Conservation (phyloP, 805 yeast species). For the Yarrowia deformans region DNA sequence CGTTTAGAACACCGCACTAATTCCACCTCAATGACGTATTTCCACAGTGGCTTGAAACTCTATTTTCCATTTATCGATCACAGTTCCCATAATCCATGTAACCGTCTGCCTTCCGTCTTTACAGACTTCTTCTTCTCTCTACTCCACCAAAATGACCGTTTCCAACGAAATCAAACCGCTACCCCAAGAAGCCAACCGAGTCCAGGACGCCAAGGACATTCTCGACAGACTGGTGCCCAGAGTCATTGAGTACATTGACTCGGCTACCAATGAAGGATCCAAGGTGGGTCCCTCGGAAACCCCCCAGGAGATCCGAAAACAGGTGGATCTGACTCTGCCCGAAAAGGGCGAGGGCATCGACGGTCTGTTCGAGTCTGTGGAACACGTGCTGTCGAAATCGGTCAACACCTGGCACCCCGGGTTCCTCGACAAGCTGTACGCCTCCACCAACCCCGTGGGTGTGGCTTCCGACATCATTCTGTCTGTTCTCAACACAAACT, state of each 20-base stretch:
- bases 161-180: slow-evolving; percentile 29
- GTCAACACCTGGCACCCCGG: slow-evolving; percentile 90
- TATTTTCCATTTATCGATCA: background rate
- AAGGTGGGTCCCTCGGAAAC: slow-evolving; percentile 27
- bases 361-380: slow-evolving; percentile 60
- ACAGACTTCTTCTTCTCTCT: background rate
- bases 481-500: slow-evolving; percentile 77
- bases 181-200: slow-evolving; percentile 22
- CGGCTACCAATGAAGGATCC: slow-evolving; percentile 13
- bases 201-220: slow-evolving; percentile 30
- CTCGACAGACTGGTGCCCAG: slow-evolving; percentile 31
- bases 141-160: background rate
- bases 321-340: slow-evolving; percentile 52
- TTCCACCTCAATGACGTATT: slow-evolving; percentile 13
- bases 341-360: slow-evolving; percentile 53
- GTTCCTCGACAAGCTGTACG: slow-evolving; percentile 81
- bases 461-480: slow-evolving; percentile 73
- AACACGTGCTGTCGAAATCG: slow-evolving; percentile 66
- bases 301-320: slow-evolving; percentile 57
- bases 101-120: background rate
- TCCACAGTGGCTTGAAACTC: slow-evolving; percentile 16
- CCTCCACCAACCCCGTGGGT: slow-evolving; percentile 86
- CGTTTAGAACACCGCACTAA: background rate
- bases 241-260: slow-evolving; percentile 31
- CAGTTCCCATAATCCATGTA: background rate